Conservation (phyloP, 768 basidiomycete genomes). For the Boletus reticuloceps region DNA sequence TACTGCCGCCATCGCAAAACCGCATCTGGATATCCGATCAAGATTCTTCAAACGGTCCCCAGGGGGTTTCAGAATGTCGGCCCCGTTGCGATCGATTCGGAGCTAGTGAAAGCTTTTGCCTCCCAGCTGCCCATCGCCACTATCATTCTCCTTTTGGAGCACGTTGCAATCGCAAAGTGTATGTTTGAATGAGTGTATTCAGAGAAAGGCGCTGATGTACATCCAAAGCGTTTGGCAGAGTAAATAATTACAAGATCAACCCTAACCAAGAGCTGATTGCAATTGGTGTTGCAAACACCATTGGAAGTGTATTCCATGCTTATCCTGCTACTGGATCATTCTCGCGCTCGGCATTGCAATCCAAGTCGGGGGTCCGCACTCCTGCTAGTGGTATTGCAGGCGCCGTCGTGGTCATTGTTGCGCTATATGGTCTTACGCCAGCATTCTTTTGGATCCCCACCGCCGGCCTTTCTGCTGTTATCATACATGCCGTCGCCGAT, state of each 20-base stretch:
- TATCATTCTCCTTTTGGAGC: constrained; percentile 88
- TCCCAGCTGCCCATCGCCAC: constrained; percentile 80
- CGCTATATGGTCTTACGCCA: constrained; percentile 89
- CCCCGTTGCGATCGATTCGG: constrained; percentile 42
- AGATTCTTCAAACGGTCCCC: constrained; percentile 80
- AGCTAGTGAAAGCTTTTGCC: constrained; percentile 65
- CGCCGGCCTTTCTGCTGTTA: constrained; percentile 85
- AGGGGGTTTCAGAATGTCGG: constrained; percentile 70
- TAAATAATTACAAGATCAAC: constrained; percentile 93
- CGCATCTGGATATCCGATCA: constrained; percentile 73
- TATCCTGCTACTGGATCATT: constrained; percentile 99
- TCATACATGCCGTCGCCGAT: constrained; percentile 90
- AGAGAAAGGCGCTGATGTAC: constrained; percentile 7
- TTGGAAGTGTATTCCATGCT: constrained; percentile 86
- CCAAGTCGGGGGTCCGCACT: constrained; percentile 96
- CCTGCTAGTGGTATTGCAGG: constrained; percentile 86
- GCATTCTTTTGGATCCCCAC: constrained; percentile 91
- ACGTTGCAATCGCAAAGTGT: constrained; percentile 96
- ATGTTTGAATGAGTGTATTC: constrained; percentile 23
- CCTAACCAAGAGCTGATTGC: constrained; percentile 96
- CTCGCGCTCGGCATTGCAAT: constrained; percentile 93
- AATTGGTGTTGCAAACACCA: constrained; percentile 95
- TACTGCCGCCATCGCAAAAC: constrained; percentile 65
- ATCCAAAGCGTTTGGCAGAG: constrained; percentile 79
- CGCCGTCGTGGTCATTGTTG: constrained; percentile 86